These are phyloP conservation scores for Polygonum aviculare DNA, from an alignment of 148 eudicot genomes.

Conservation along the genomic window DNA sequence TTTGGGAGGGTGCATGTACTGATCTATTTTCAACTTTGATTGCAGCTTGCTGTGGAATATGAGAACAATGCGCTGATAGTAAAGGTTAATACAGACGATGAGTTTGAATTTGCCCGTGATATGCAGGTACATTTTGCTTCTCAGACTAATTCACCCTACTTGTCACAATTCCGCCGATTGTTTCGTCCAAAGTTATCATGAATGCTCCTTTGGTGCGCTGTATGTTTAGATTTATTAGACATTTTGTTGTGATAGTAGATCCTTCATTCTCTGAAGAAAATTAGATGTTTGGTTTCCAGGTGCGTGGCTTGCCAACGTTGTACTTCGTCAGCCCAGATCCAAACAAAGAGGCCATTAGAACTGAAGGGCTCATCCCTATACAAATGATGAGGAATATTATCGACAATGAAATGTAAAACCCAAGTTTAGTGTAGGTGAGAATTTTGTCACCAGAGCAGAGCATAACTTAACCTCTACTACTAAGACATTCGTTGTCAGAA, in stretches of 20 bases:
- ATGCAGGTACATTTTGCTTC: constrained; percentile 64
- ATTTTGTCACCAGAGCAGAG: not conserved
- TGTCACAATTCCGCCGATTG: not conserved
- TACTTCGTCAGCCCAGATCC: constrained; percentile 94
- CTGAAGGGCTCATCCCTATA: constrained; percentile 93
- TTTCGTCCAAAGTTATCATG: not conserved
- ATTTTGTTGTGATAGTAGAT: too few species aligned
- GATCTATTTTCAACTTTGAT: not conserved
- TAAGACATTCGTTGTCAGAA: not conserved
- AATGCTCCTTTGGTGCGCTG: not conserved
- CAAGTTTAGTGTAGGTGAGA: not conserved
- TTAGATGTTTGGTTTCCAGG: constrained; percentile 42
- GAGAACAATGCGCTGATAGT: constrained; percentile 66
- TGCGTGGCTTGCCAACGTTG: constrained; percentile 87
- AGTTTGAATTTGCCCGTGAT: constrained; percentile 86
- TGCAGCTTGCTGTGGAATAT: constrained; percentile 92
- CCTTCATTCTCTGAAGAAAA: too few species aligned
- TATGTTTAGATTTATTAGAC: not conserved
- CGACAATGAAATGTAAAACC: constrained; percentile 64
- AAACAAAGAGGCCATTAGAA: constrained; percentile 80
- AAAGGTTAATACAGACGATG: constrained; percentile 96
- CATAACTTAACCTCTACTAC: not conserved
- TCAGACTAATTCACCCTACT: not conserved
- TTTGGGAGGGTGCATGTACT: not conserved
- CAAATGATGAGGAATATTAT: constrained; percentile 91